Evolutionary conservation across 2,329 filamentous ascomycete species (phyloP).

Genomic region (Aspergillus sp.): DNA sequence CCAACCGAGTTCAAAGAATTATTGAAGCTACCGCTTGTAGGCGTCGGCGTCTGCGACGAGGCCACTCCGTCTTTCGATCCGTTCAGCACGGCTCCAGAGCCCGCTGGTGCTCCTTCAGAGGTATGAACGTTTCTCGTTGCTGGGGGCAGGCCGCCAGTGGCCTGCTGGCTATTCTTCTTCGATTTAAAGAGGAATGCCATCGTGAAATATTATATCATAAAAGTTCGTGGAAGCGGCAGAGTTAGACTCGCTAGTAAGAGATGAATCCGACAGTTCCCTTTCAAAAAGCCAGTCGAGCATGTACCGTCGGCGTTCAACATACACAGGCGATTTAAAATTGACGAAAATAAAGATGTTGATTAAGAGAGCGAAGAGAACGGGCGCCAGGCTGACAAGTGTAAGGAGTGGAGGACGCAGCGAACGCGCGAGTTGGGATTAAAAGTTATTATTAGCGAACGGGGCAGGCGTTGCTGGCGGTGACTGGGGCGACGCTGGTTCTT

Average conservation of each 20-base stretch:
- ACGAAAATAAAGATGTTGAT: neutral
- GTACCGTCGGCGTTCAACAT: neutral
- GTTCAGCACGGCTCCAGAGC: slow-evolving; percentile 49
- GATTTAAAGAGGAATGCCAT: slow-evolving; percentile 85
- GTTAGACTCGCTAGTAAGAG: slow-evolving; percentile 6
- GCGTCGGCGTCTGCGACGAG: slow-evolving; percentile 61
- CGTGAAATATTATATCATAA: slow-evolving; percentile 37
- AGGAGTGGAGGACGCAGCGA: slow-evolving; percentile 8
- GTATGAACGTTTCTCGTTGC: slow-evolving; percentile 57
- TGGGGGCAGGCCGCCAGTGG: slow-evolving; percentile 48
- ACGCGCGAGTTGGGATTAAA: slow-evolving; percentile 11
- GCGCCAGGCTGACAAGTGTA: slow-evolving; percentile 16
- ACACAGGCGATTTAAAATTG: slow-evolving; percentile 1
- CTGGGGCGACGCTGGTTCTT: slow-evolving; percentile 6
- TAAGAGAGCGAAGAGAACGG: slow-evolving; percentile 12
- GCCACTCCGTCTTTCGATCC: slow-evolving; percentile 41
- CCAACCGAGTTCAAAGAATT: slow-evolving; percentile 68
- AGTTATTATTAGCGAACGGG: slow-evolving; percentile 9
- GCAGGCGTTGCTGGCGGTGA: slow-evolving; percentile 1
- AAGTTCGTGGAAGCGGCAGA: slow-evolving; percentile 31
- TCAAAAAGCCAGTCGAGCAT: neutral
- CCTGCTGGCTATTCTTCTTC: slow-evolving; percentile 67
- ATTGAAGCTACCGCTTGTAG: slow-evolving; percentile 67
- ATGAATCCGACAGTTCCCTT: slow-evolving; percentile 10
- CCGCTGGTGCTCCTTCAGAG: slow-evolving; percentile 51